A percentile compares a stretch with the other conserved stretches of the same genome.
phyloP scores from a whole-genome alignment of 1,284 basidiomycete species.

The Polyporus tsugae region DNA sequence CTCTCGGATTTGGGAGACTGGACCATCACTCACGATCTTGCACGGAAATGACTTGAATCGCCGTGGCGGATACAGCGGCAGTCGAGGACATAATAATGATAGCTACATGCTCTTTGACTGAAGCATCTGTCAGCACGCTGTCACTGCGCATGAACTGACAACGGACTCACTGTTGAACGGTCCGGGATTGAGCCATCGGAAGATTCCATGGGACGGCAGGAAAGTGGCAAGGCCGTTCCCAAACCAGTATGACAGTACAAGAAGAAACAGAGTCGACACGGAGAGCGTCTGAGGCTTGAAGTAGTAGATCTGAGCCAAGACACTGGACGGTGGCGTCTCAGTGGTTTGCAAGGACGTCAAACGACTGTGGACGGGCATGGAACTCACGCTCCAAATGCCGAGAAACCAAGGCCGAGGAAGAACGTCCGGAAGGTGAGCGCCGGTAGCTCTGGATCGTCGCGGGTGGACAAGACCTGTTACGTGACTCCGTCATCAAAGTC shows the following conservation, averaged over 20 bases:
- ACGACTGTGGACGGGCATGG: background rate
- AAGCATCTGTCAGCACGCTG: background rate
- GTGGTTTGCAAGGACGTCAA: constrained; percentile 19
- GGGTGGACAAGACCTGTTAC: constrained; percentile 46
- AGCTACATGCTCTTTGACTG: constrained; percentile 46
- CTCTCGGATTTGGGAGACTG: background rate
- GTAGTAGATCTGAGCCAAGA: constrained; percentile 49
- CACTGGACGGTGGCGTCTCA: constrained; percentile 36
- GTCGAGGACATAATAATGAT: constrained; percentile 49
- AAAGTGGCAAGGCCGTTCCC: constrained; percentile 44
- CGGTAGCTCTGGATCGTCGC: constrained; percentile 47
- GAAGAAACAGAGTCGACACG: constrained; percentile 46
- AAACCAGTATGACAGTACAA: constrained; percentile 48
- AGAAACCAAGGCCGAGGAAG: constrained; percentile 49
- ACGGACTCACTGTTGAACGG: constrained; percentile 50
- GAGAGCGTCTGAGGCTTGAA: constrained; percentile 47
- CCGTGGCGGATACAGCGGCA: constrained; percentile 46
- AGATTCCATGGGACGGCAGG: constrained; percentile 45
- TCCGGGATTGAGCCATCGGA: constrained; percentile 51
- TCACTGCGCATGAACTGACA: background rate
- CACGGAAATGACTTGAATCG: constrained; percentile 48
- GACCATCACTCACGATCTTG: constrained; percentile 40
- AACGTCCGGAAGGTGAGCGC: constrained; percentile 47
- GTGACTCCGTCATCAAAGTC: background rate
- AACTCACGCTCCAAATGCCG: constrained; percentile 44